Percentiles rank a stretch among this genome's conserved stretches.
These are phyloP conservation scores for Aureobasidium zeae DNA, from an alignment of 2,329 filamentous ascomycete genomes.

Conservation along the genomic window DNA sequence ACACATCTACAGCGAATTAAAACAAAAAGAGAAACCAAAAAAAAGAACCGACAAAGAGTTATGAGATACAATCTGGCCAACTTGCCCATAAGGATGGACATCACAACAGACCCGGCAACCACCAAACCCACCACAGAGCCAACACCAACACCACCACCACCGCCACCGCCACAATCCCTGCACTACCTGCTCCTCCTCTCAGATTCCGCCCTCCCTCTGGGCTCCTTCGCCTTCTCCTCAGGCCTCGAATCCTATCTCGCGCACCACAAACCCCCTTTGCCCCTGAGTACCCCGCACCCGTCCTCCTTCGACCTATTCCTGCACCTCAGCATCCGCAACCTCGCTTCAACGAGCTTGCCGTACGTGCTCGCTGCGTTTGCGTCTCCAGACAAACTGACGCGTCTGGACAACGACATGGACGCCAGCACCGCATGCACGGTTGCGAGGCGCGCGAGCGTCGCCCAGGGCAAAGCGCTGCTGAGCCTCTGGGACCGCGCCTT, in stretches of 20 bases:
- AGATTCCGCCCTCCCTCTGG: conserved; percentile 71
- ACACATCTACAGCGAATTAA: too few species aligned
- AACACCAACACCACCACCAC: neutral
- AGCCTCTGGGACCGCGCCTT: conserved; percentile 57
- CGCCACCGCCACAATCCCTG: conserved; percentile 22
- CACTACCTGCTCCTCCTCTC: conserved; percentile 70
- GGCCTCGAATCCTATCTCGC: conserved; percentile 75
- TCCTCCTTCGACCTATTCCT: conserved; percentile 55
- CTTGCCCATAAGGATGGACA: too few species aligned
- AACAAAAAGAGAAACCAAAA: too few species aligned
- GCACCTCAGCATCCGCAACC: conserved; percentile 58
- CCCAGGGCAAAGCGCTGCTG: conserved; percentile 66
- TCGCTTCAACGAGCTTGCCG: conserved; percentile 63
- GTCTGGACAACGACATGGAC: conserved; percentile 66
- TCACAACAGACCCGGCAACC: too few species aligned
- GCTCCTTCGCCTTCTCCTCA: conserved; percentile 79
- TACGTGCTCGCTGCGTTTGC: conserved; percentile 63
- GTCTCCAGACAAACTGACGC: conserved; percentile 41
- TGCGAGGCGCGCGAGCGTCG: conserved; percentile 62
- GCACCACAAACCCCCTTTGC: conserved; percentile 39
- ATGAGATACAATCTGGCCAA: too few species aligned
- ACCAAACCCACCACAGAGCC: too few species aligned
- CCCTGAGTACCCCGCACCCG: conserved; percentile 21
- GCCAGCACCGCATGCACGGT: conserved; percentile 72
- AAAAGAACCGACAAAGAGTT: too few species aligned